These are phyloP conservation scores for Corinectria fuckeliana DNA, from an alignment of 2,329 filamentous ascomycete species.

Conservation along the genomic window DNA sequence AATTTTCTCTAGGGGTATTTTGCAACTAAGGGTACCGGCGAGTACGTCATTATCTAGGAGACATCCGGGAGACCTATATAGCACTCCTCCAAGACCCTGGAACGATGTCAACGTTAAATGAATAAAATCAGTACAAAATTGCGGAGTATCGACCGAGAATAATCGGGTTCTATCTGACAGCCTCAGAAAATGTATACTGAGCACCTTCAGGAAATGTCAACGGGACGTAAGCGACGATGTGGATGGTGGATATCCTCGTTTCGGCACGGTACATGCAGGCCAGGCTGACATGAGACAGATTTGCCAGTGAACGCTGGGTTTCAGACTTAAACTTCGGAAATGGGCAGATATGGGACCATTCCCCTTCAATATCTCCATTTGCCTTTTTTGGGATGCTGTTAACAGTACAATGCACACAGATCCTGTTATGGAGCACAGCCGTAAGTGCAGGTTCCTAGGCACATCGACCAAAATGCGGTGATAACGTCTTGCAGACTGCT, in stretches of 20 bases:
- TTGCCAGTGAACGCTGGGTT: background rate
- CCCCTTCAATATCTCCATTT: background rate
- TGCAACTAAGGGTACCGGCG: background rate
- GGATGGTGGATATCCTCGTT: background rate
- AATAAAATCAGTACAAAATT: background rate
- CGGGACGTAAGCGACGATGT: background rate
- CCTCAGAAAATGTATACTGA: background rate
- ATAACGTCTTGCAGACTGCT: conserved; percentile 42
- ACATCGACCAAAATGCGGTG: background rate
- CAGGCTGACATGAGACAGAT: background rate
- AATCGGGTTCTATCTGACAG: background rate
- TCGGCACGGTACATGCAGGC: background rate
- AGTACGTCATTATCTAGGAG: background rate
- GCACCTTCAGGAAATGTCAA: background rate
- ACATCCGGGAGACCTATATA: too few species aligned
- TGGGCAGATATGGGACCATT: background rate
- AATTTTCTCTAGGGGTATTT: background rate
- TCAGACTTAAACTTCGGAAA: background rate
- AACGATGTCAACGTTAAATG: background rate
- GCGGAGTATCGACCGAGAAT: background rate
- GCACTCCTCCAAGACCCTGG: background rate
- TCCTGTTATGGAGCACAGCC: conserved; percentile 70
- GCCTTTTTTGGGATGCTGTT: background rate
- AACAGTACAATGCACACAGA: conserved; percentile 50
- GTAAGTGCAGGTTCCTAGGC: conserved; percentile 38